Evolutionary conservation across 257 asterid genomes (phyloP), one percentile per base, ranked within the genome.

Genomic region (Anisodus tanguticus): DNA sequence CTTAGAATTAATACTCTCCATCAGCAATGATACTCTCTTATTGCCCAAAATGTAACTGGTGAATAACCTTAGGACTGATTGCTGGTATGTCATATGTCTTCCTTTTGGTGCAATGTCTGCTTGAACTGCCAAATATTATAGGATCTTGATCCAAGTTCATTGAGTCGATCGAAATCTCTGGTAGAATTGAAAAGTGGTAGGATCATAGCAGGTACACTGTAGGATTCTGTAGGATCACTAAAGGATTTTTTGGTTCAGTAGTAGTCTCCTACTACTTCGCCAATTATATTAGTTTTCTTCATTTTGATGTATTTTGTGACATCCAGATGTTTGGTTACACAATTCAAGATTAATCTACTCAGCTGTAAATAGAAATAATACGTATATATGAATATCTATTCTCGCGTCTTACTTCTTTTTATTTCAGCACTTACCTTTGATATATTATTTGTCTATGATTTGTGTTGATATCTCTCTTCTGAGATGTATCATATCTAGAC

Each of bases 251-350:
- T 47, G 80, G 41, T 22, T 74, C 43, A 74, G 60, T 3, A 19
- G 31, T 6, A 74, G 22, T 74, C 37, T 49, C 81, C 81, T 19
- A 31, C 13, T 49, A 10, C 81, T 22, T 19, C 45, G 6, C 43
- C 43, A 74, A 22, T 74, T 12, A 12, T 74, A 49, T 62, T 74
- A 51, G 60, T 74, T 51, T 49, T 49, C 45, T 74, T 49, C 81
- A 49, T 49, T 74, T 74, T 74, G 81, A 74, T 74, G 81, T 74
- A 49, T 22, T 49, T 22, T 49, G n/a, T 74, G 81, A 74, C 45
- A 12, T 74, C 45, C n/a, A 51, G 62, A 74, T 22, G n/a, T 51
- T 19, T 22, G 62, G 45, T 74, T 31, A 11, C 5, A 9, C 39
- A 22, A 11, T 49, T 59, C 45, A 49, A 74, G 62, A 49, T 74